Percentiles rank a stretch among this genome's conserved stretches.
These are phyloP conservation scores for Podila clonocystis DNA, from an alignment of 192 early-diverging fungal species.

Conservation along the genomic window DNA sequence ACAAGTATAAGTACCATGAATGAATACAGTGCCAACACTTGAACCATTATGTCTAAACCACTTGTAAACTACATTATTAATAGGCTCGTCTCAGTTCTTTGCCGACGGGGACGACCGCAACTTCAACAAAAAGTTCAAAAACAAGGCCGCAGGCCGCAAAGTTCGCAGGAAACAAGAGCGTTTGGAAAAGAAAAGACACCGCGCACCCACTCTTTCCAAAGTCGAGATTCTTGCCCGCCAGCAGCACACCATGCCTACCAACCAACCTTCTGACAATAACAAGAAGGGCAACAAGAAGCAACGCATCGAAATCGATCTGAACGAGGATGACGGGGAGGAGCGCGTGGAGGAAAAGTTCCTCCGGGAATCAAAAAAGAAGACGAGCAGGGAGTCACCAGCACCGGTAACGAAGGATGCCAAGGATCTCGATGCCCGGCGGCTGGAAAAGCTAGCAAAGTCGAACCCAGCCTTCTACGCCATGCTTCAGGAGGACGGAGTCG, in stretches of 20 bases:
- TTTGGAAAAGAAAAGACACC: conserved; percentile 55
- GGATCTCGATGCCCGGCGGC: conserved; percentile 34
- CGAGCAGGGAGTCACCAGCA: not conserved
- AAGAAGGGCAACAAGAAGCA: conserved; percentile 37
- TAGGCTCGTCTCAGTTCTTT: conserved; percentile 43
- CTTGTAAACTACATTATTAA: not conserved
- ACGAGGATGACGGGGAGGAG: conserved; percentile 46
- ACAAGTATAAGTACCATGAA: not conserved
- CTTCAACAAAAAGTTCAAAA: conserved; percentile 59
- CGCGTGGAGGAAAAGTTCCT: conserved; percentile 13
- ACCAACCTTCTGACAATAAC: conserved; percentile 6
- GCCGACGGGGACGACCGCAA: conserved; percentile 57
- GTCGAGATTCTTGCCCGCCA: conserved; percentile 32
- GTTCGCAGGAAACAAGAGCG: conserved; percentile 60
- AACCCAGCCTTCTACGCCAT: conserved; percentile 61
- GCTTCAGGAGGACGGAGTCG: conserved; percentile 52
- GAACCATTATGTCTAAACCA: too few relatives aligned
- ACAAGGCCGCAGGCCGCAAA: conserved; percentile 56
- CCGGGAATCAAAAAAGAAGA: conserved; percentile 9
- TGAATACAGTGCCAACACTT: not conserved
- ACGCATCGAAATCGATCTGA: conserved; percentile 30
- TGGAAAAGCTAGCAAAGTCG: conserved; percentile 55
- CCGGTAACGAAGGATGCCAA: conserved; percentile 6
- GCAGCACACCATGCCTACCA: conserved; percentile 23
- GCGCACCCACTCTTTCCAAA: conserved; percentile 45